Evolutionary conservation across 352 stramenopile genomes (phyloP), one percentile per base, ranked within the genome.

Genomic region (Phytophthora cajani): DNA sequence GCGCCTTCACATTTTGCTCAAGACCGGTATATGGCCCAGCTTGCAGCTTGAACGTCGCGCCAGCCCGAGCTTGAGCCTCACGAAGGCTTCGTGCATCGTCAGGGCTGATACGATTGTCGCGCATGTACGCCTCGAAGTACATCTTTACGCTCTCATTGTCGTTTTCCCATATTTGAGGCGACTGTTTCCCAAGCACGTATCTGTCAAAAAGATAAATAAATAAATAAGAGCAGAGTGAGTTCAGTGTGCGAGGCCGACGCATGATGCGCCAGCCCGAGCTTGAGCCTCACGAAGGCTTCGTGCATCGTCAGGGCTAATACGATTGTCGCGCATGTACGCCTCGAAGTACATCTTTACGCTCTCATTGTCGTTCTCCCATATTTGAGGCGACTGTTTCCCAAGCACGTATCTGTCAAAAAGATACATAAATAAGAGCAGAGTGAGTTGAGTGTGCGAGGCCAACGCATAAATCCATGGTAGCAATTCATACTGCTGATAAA

Each of bases 321-420:
- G 86, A 64, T 92, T 89, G 36, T 95, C 87, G 3, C 84, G 81
- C 63, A 94, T 62, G 33, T 96, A 95, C 17, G 83, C 76, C 53
- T 95, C 82, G 25, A 96, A 96, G 67, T 90, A 93, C 67, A 82
- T 86, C 38, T 89, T 90, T 4, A 91, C 82, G 50, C 74, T 90
- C 38, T 96, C 86, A 58, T 78, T 94, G 32, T 95, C 89, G 38
- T 65, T 92, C 66, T 94, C 87, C 89, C 89, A 96, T 21, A 93
- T 72, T 33, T 90, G 67, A 10, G 80, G 79, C 3, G 79, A 86
- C 14, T 85, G 68, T 17, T 81, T 82, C 32, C 84, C 88, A 25
- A 92, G 73, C 44, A 94, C 74, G 52, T 95, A 93, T 63, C 80
- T 92, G 60, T 16, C 6, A 36, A 14, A 17, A 57, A 47, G 23